phyloP scores from a whole-genome alignment of 2,329 filamentous ascomycete species.

The Pseudopyricularia javanii region DNA sequence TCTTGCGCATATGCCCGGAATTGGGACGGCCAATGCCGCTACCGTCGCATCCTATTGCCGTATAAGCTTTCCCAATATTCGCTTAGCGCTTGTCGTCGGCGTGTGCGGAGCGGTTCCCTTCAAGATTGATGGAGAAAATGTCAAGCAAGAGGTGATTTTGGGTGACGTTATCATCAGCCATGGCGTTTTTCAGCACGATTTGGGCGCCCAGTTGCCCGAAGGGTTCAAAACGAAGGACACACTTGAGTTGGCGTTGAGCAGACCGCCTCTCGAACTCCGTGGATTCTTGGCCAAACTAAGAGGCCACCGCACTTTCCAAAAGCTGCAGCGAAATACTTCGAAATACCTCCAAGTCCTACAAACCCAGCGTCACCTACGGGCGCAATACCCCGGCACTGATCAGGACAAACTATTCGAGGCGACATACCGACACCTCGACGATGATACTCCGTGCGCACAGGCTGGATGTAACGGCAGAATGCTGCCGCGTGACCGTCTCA shows the following conservation, averaged over 20 bases:
- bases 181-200: slow-evolving; percentile 10
- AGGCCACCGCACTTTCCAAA: background rate
- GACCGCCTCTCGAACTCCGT: slow-evolving; percentile 6
- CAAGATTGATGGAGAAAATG: no score
- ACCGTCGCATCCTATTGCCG: slow-evolving; percentile 3
- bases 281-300: slow-evolving; percentile 6
- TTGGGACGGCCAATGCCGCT: slow-evolving; percentile 9
- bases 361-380: background rate
- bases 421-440: slow-evolving; percentile 5
- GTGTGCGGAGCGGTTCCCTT: background rate
- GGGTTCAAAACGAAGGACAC: slow-evolving; percentile 8
- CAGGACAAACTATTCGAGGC: slow-evolving; percentile 8
- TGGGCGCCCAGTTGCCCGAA: slow-evolving; percentile 9
- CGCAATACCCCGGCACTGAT: slow-evolving; percentile 5
- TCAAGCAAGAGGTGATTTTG: slow-evolving; percentile 9
- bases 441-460: background rate
- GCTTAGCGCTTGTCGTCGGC: background rate
- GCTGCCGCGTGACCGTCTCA: slow-evolving; percentile 5
- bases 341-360: background rate
- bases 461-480: slow-evolving; percentile 5
- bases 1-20: slow-evolving; percentile 1
- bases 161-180: slow-evolving; percentile 13
- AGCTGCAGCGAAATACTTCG: slow-evolving; percentile 4
- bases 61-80: slow-evolving; percentile 9
- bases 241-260: slow-evolving; percentile 7